Conservation (phyloP, 2,329 filamentous ascomycete species). For the Colletotrichum neosansevieriae region DNA sequence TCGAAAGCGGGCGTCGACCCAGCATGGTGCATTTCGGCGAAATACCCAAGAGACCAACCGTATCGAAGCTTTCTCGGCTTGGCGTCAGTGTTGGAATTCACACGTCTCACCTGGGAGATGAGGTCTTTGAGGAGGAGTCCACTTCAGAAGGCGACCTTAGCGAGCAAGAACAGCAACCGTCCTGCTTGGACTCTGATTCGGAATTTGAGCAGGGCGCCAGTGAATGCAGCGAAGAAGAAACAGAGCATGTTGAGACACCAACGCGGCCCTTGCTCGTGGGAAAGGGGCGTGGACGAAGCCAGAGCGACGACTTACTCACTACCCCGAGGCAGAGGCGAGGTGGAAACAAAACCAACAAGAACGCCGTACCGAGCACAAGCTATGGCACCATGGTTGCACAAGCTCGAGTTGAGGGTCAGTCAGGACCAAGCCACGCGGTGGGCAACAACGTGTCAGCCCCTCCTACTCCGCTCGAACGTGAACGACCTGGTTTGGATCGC, state of each 20-base stretch:
- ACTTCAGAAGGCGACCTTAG: constrained; percentile 53
- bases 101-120: constrained; percentile 76
- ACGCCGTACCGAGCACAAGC: constrained; percentile 15
- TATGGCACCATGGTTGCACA: constrained; percentile 46
- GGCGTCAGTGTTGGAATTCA: constrained; percentile 80
- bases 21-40: constrained; percentile 71
- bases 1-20: constrained; percentile 50
- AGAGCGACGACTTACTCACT: constrained; percentile 37
- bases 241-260: constrained; percentile 40
- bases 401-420: constrained; percentile 33
- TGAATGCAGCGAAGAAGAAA: constrained; percentile 46
- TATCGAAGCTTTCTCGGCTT: constrained; percentile 64
- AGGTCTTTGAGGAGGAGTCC: constrained; percentile 62
- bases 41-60: constrained; percentile 71
- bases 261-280: constrained; percentile 39
- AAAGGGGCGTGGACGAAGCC: constrained; percentile 34
- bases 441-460: constrained; percentile 33
- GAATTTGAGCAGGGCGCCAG: constrained; percentile 51
- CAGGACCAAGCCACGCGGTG: constrained; percentile 23
- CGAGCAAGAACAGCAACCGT: constrained; percentile 51
- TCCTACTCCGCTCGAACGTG: constrained; percentile 35
- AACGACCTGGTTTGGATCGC: constrained; percentile 32
- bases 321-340: constrained; percentile 35
- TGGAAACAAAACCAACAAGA: constrained; percentile 22
- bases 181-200: constrained; percentile 48